Evolutionary conservation across 139 green algal species (phyloP).

Genomic region (Coccomyxa sp.): DNA sequence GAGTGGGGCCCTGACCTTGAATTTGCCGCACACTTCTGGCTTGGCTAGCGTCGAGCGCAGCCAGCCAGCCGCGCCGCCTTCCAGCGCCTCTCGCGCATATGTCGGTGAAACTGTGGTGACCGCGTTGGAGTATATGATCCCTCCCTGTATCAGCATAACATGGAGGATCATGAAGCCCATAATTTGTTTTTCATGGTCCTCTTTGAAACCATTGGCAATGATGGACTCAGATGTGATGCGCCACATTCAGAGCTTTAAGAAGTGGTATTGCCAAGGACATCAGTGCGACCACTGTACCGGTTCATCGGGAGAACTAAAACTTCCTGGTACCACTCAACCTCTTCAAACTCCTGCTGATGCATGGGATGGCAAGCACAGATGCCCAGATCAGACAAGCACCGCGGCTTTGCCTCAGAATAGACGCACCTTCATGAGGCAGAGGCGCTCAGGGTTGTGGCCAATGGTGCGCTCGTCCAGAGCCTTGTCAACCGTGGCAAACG

Average conservation of each 20-base stretch:
- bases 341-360: too few relatives aligned
- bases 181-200: too few relatives aligned
- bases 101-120: slow-evolving; percentile 91
- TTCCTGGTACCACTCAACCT: too few relatives aligned
- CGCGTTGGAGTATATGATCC: slow-evolving; percentile 85
- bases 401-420: neutral
- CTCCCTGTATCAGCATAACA: slow-evolving; percentile 44
- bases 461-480: slow-evolving; percentile 95
- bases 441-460: slow-evolving; percentile 94
- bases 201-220: too few relatives aligned
- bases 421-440: slow-evolving; percentile 85
- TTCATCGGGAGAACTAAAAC: too few relatives aligned
- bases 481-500: slow-evolving; percentile 74
- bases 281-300: too few relatives aligned
- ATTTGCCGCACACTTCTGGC: slow-evolving; percentile 42
- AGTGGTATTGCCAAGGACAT: too few relatives aligned
- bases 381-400: too few relatives aligned
- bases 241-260: too few relatives aligned
- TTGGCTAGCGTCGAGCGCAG: slow-evolving; percentile 63
- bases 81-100: slow-evolving; percentile 82
- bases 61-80: slow-evolving; percentile 73
- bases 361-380: too few relatives aligned
- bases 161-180: neutral
- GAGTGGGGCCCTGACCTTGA: slow-evolving; percentile 15
- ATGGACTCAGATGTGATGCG: too few relatives aligned